Base-by-base conservation (phyloP, 2,329 filamentous ascomycete species). In the Pseudogymnoascus sp. region DNA sequence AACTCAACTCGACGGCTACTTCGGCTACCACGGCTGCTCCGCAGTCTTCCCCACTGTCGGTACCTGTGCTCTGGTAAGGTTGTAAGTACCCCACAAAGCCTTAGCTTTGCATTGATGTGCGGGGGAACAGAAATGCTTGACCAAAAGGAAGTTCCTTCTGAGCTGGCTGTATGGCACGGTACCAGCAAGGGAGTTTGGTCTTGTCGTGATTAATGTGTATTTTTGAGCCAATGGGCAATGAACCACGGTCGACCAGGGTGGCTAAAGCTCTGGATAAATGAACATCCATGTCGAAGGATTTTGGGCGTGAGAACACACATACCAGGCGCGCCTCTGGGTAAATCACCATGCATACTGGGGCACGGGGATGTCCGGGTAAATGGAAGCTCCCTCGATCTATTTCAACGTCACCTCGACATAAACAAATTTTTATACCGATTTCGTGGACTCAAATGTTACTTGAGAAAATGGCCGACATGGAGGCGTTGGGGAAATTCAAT, bases 401-500 rank as follows among this genome's bases (percentile, higher is more conserved):
- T 53, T 31, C n/a, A 31, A 53, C 26, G 47, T 31, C 47, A 31
- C 47, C 47, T 53, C 26, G 26, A 31, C 47, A 53, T 31, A 11
- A 13, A 11, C 26, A 53, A 8, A 53, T 31, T 31, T 53, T 53
- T 53, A 11, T 16, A 31, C 14, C 26, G 10, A 53, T n/a, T 7
- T 53, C 47, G n/a, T 53, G 14, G 24, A 19, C 14, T 16, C 24
- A 26, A 26, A 31, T 53, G 24, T 11, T 19, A 53, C 26, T 31
- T 14, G 5, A 31, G 26, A 53, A 31, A 53, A 31, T 31, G 47
- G 47, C 47, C 31, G n/a, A 19, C 19, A 53, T 53, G 26, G 44
- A 53, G 47, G 26, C 47, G n/a, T 53, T 53, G 47, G 47, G 47
- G 47, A 53, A 53, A 53, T 31, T 53, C 4, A 53, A 53, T 31